phyloP scores from a whole-genome alignment of 768 basidiomycete species.

The Lactarius akahatsu region DNA sequence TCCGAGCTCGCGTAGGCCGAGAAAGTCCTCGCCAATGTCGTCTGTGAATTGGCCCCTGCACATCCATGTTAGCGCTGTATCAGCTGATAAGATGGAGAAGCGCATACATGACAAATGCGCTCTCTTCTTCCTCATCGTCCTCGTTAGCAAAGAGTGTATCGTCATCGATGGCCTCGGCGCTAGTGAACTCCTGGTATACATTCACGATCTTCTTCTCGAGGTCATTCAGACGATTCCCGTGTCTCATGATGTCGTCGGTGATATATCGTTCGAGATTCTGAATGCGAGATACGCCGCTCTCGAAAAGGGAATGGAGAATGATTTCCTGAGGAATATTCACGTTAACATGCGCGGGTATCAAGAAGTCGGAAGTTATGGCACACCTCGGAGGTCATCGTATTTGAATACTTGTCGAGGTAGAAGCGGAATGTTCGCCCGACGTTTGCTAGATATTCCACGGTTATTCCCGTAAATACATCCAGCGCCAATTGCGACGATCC shows the following conservation, averaged over 20 bases:
- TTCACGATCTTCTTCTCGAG: constrained; percentile 83
- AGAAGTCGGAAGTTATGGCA: constrained; percentile 28
- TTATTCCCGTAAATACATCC: constrained; percentile 73
- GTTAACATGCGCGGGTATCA: neutral
- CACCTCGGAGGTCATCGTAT: constrained; percentile 85
- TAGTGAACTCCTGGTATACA: constrained; percentile 69
- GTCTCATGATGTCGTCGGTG: constrained; percentile 82
- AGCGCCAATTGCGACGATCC: constrained; percentile 76
- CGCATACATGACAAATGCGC: constrained; percentile 63
- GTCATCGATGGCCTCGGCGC: constrained; percentile 54
- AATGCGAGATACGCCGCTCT: constrained; percentile 78
- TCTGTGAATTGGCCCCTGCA: constrained; percentile 83
- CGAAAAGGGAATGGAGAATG: constrained; percentile 85
- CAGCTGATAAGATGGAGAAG: neutral
- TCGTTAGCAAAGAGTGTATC: constrained; percentile 56
- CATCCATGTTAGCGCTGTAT: constrained; percentile 13
- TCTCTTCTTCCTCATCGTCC: constrained; percentile 62
- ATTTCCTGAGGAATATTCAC: constrained; percentile 68
- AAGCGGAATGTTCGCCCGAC: constrained; percentile 85
- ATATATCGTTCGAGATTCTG: constrained; percentile 85
- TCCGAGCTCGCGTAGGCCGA: constrained; percentile 84
- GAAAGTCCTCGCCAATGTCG: constrained; percentile 87
- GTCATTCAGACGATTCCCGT: constrained; percentile 72
- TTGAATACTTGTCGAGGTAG: constrained; percentile 75
- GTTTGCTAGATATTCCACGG: constrained; percentile 78